Conservation (phyloP, 148 eudicot genomes). For the Rhododendron vialii region DNA sequence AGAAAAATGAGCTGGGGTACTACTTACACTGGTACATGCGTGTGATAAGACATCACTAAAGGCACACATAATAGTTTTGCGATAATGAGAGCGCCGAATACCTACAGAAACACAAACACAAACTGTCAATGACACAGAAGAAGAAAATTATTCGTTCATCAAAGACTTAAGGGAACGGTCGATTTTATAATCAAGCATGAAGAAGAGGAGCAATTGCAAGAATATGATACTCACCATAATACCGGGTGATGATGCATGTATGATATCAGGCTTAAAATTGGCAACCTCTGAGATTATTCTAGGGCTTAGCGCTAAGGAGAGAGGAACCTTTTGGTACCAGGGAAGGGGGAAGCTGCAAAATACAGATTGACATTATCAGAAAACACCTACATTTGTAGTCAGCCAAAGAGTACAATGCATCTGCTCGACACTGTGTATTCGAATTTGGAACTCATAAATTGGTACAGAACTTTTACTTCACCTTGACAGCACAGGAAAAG, state of each 20-base stretch:
- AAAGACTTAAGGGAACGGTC: neutral
- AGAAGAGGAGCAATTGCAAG: slow-evolving; percentile 6
- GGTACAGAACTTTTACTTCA: neutral
- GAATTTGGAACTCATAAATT: neutral
- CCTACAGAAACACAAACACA: slow-evolving; percentile 35
- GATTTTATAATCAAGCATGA: neutral
- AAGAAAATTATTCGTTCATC: neutral
- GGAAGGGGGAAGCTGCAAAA: slow-evolving; percentile 86
- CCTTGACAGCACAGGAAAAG: neutral
- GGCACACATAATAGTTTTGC: slow-evolving; percentile 86
- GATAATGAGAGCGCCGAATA: slow-evolving; percentile 86
- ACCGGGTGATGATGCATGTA: slow-evolving; percentile 95
- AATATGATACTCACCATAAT: slow-evolving; percentile 52
- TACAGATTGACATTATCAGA: slow-evolving; percentile 15
- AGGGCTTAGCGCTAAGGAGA: slow-evolving; percentile 93
- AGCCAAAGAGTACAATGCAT: neutral
- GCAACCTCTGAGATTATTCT: slow-evolving; percentile 88
- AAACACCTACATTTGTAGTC: neutral
- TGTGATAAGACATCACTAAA: slow-evolving; percentile 95
- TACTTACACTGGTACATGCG: slow-evolving; percentile 96
- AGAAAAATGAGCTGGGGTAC: neutral
- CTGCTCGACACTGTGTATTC: neutral
- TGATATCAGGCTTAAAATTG: slow-evolving; percentile 88
- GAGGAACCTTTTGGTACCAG: slow-evolving; percentile 87
- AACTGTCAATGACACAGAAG: neutral